Evolutionary conservation across 1,284 basidiomycete genomes (phyloP).

Genomic region (Apiotrichum gamsii): DNA sequence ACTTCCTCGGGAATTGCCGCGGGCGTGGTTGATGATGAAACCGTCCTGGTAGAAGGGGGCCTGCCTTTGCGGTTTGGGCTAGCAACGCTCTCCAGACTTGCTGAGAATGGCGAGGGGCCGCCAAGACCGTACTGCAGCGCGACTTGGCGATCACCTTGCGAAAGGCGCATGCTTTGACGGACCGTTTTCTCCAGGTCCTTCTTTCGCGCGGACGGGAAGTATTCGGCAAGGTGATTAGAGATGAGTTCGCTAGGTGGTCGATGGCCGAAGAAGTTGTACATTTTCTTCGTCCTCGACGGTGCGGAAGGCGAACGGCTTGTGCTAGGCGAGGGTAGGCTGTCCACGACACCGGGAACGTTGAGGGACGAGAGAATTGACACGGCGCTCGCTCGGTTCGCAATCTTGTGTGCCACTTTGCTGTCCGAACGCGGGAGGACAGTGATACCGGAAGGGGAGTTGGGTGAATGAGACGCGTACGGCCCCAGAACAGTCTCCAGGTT

Average conservation of each 20-base stretch:
- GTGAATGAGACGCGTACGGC: conserved; percentile 52
- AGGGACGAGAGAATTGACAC: conserved; percentile 90
- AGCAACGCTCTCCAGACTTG: conserved; percentile 4
- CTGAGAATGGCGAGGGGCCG: conserved; percentile 1
- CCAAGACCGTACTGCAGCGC: neutral
- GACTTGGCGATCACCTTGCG: conserved; percentile 15
- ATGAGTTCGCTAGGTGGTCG: conserved; percentile 95
- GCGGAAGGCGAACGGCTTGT: conserved; percentile 41
- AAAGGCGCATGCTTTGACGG: conserved; percentile 68
- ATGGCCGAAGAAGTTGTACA: conserved; percentile 97
- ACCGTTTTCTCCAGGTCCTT: conserved; percentile 74
- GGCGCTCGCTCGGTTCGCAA: conserved; percentile 84
- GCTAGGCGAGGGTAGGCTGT: conserved; percentile 49
- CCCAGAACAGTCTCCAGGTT: conserved; percentile 56
- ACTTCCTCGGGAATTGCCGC: conserved; percentile 40
- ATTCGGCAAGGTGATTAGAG: conserved; percentile 90
- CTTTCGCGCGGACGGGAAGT: conserved; percentile 90
- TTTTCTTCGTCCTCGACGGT: conserved; percentile 47
- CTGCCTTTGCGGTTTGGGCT: conserved; percentile 22
- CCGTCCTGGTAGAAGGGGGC: conserved; percentile 20
- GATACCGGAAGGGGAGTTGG: conserved; percentile 50
- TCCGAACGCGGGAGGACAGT: too few species aligned
- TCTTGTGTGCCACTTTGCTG: too few species aligned
- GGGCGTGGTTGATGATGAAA: conserved; percentile 17
- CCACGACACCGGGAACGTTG: conserved; percentile 68